Base-by-base conservation (phyloP, 371 early-diverging fungal species). In the Lichtheimia ramosa region DNA sequence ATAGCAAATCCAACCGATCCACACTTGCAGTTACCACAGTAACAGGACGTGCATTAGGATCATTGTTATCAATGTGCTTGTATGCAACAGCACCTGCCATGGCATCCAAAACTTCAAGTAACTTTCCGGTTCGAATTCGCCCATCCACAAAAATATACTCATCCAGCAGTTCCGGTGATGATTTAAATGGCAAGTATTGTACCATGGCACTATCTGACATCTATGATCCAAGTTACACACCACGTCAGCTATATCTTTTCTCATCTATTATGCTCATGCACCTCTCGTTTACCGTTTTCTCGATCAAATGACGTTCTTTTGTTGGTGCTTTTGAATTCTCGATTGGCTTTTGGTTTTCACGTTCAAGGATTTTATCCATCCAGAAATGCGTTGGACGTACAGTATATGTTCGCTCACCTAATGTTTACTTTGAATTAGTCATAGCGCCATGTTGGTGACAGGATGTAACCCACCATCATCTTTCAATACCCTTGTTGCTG, bases 11-110 rank as follows among this genome's bases (percentile, higher is more conserved):
- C 43, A 97, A 85, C 14, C 97, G 81, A 72, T 97, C 65, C 4
- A 97, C 90, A 6, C 92, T 85, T 0, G 97, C 97, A 8, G 93
- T 94, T 14, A 95, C 96, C 58, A 95, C 87, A 2, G 88, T 88
- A 54, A 90, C 62, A 5, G 90, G 88, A 0, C 86, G 73, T 15
- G 78, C 71, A 20, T 59, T 39, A 21, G 83, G 77, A n/a, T 70
- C 76, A 27, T 75, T 69, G 7, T 75, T 81, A 61, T 63, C 61
- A 50, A 86, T 81, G 57, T 95, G 93, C 63, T 87, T 80, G 73
- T 93, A 95, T 2, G 91, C 84, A 28, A 94, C 84, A 7, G 87
- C 82, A 2, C 87, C 94, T 2, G 95, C 93, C 48, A 96, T 69
- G 0, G 89, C 89, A 70, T 96, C 96, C 62, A 95, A 72, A 55